Evolutionary conservation across 2,329 filamentous ascomycete species (phyloP), one percentile per base, ranked within the genome.

Genomic region (Sclerotiophoma versabilis): DNA sequence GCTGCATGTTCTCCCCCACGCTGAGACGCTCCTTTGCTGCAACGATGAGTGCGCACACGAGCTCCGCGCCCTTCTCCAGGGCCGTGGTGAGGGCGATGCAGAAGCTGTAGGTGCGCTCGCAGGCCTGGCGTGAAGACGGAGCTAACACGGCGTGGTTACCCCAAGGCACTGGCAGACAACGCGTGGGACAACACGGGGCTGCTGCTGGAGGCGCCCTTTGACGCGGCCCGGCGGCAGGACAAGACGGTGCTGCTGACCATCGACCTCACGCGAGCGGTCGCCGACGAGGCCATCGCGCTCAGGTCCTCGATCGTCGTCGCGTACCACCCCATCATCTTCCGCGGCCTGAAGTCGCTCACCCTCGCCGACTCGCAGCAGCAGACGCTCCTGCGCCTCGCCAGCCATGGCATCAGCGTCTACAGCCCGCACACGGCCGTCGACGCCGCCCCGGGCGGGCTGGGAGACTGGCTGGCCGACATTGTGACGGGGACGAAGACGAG

Each of bases 241-340:
- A 88, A 89, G 74, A 87, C 86, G 1, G 87, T 87, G 43, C 83
- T 97, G 46, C 83, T 96, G 43, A 93, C 95, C 6, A 92, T 97
- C 65, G 95, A 99, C 75, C 84, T 99, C 59, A 98, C 93, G 2
- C 89, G 87, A 63, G 87, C 87, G 12, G 95, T 99, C 23, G 93
- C 91, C 19, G 87, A 96, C 57, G 95, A 99, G 77, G 95, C 95
- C 44, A 92, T 99, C 57, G 77, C 82, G 27, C 84, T 89, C 54
- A 84, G 86, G 32, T 90, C 87, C 58, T 91, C 89, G 7, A 85
- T 96, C 57, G 86, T 99, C 47, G 83, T 99, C 51, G 89, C 92
- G 68, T 99, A 99, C 75, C 95, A 99, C 76, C 95, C 95, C 19
- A 95, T 98, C 73, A 98, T 99, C 72, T 99, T 99, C 81, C 87